phyloP scores from a whole-genome alignment of 164 flowering plant species.

The Stephania cephalantha region DNA sequence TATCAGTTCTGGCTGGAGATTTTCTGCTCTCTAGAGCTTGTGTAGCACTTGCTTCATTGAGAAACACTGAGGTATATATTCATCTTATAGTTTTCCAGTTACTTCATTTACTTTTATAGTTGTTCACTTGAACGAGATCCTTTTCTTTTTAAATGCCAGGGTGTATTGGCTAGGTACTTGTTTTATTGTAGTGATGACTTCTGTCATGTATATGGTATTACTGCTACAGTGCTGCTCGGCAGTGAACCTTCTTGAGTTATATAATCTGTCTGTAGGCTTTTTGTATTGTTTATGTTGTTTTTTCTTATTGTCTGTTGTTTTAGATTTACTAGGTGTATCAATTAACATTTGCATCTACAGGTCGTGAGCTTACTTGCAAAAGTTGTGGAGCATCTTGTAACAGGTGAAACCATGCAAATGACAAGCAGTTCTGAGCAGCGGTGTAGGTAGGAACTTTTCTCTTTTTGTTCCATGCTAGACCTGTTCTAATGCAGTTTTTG shows the following conservation, averaged over 20 bases:
- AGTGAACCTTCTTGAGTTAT: not conserved
- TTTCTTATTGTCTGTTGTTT: not conserved
- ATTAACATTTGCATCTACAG: conserved; percentile 23
- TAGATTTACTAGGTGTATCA: not conserved
- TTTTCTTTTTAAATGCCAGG: too few relatives aligned
- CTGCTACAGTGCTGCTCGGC: not conserved
- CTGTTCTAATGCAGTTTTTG: not conserved
- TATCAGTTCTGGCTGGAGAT: conserved; percentile 92
- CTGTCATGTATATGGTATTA: not conserved
- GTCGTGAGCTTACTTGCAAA: conserved; percentile 72
- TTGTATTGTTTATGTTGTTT: not conserved
- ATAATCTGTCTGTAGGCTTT: not conserved
- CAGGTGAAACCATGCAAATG: conserved; percentile 99
- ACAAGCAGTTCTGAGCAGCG: conserved; percentile 68
- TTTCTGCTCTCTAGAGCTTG: conserved; percentile 95
- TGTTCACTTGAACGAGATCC: not conserved
- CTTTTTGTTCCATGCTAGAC: too few relatives aligned
- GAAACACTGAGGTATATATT: conserved; percentile 67
- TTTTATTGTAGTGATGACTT: not conserved
- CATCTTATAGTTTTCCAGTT: not conserved
- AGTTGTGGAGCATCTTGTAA: conserved; percentile 90
- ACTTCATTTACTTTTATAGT: not conserved
- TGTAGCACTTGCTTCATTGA: conserved; percentile 80
- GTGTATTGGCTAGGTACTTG: not conserved
- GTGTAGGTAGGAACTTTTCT: conserved; percentile 42